Conservation (phyloP, 2,329 filamentous ascomycete genomes). For the Fusarium anguioides region DNA sequence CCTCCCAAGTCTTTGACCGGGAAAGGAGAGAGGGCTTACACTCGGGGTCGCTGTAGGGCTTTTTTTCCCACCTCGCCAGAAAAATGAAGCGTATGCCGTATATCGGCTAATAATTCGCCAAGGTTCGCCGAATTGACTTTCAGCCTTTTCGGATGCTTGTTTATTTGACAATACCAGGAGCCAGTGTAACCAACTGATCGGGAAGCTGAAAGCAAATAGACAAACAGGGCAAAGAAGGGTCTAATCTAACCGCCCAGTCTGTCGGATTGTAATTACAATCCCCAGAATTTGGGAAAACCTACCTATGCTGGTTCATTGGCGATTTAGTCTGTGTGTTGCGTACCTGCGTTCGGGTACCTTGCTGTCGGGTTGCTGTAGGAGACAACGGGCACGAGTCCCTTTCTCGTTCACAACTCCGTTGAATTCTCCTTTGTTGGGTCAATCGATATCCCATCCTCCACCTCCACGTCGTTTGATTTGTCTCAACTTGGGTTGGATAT, state of each 20-base stretch:
- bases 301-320: constrained; percentile 5
- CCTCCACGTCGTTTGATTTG: constrained; percentile 25
- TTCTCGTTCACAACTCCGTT: constrained; percentile 3
- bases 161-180: background rate
- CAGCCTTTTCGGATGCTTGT: background rate
- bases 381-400: background rate
- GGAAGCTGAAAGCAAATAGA: background rate
- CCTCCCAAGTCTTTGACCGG: background rate
- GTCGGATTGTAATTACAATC: background rate
- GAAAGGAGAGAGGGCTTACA: constrained; percentile 2
- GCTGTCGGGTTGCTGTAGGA: background rate
- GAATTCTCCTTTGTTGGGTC: constrained; percentile 10
- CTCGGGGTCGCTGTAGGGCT: constrained; percentile 9
- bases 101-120: background rate
- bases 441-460: constrained; percentile 7
- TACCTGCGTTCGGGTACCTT: constrained; percentile 10
- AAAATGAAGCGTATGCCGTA: background rate
- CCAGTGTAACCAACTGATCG: background rate
- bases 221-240: background rate
- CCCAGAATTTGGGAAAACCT: constrained; percentile 2
- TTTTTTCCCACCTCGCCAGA: no score
- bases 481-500: constrained; percentile 7
- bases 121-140: constrained; percentile 21
- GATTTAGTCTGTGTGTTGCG: background rate
- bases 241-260: background rate